phyloP scores from a whole-genome alignment of 371 early-diverging fungal species.

The Mucor mucedo region DNA sequence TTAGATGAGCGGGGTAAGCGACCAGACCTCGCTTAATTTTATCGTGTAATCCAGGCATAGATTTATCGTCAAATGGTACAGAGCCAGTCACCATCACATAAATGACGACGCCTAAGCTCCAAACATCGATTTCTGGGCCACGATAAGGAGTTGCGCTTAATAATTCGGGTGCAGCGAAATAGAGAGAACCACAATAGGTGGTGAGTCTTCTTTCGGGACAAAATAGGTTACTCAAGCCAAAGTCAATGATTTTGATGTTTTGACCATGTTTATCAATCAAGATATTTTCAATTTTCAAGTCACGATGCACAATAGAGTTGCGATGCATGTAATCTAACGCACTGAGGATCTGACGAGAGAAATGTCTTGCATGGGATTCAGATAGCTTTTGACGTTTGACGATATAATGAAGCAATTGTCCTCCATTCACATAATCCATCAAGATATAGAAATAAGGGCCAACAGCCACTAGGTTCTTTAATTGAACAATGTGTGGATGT shows the following conservation, averaged over 20 bases:
- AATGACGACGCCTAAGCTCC: constrained; percentile 95
- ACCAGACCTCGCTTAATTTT: constrained; percentile 89
- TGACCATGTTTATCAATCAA: constrained; percentile 82
- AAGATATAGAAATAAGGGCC: constrained; percentile 87
- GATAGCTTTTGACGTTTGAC: constrained; percentile 85
- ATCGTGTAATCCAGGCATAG: constrained; percentile 84
- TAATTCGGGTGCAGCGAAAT: constrained; percentile 97
- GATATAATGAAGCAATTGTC: constrained; percentile 88
- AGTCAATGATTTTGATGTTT: constrained; percentile 92
- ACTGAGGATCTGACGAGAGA: constrained; percentile 93
- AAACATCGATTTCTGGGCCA: constrained; percentile 96
- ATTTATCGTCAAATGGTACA: constrained; percentile 96
- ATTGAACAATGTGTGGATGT: constrained; percentile 87
- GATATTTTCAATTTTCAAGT: constrained; percentile 97
- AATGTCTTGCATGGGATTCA: constrained; percentile 86
- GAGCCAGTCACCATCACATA: constrained; percentile 93
- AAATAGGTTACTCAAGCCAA: constrained; percentile 94
- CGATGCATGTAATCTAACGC: constrained; percentile 93
- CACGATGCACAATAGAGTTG: constrained; percentile 96
- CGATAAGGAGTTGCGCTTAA: constrained; percentile 84
- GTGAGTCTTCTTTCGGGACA: constrained; percentile 77
- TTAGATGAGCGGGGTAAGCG: constrained; percentile 82
- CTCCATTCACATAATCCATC: constrained; percentile 91
- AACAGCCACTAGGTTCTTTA: constrained; percentile 83
- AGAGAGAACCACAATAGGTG: constrained; percentile 96